Evolutionary conservation across 371 early-diverging fungal species (phyloP).

Genomic region (Rhizomucor pusillus): DNA sequence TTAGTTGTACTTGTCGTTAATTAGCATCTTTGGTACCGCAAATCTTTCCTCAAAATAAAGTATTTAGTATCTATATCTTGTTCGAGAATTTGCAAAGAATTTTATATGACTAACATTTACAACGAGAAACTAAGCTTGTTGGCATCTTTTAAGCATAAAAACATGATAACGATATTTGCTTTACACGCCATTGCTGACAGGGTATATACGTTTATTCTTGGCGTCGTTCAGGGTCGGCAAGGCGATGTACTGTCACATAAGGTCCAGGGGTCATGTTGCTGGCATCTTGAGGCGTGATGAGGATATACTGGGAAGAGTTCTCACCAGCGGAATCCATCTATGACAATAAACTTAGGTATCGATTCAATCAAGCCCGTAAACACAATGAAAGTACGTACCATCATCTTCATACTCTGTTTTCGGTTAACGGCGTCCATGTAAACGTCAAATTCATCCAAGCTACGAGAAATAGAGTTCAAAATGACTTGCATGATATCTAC

Average conservation of each 20-base stretch:
- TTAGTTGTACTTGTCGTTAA: too few species aligned
- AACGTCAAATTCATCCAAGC: slow-evolving; percentile 99
- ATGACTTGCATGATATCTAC: neutral
- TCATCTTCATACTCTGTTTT: slow-evolving; percentile 80
- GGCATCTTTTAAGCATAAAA: too few species aligned
- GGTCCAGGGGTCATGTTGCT: slow-evolving; percentile 60
- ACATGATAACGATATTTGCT: too few species aligned
- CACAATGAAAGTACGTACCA: too few species aligned
- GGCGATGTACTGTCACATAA: slow-evolving; percentile 66
- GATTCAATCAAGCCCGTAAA: neutral
- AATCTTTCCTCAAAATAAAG: too few species aligned
- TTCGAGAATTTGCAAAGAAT: too few species aligned
- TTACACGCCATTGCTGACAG: too few species aligned
- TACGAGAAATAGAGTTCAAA: slow-evolving; percentile 14
- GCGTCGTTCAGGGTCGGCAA: slow-evolving; percentile 71
- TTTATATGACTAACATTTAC: too few species aligned
- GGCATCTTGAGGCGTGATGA: slow-evolving; percentile 90
- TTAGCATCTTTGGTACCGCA: too few species aligned
- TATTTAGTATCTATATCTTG: too few species aligned
- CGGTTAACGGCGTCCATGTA: slow-evolving; percentile 99
- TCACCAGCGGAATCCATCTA: slow-evolving; percentile 77
- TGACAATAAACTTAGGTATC: neutral
- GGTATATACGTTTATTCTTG: neutral
- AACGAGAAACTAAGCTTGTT: too few species aligned
- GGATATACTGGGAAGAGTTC: slow-evolving; percentile 83